These are phyloP conservation scores for Sambucus nigra DNA, from an alignment of 129 eudicot species.

Conservation along the genomic window DNA sequence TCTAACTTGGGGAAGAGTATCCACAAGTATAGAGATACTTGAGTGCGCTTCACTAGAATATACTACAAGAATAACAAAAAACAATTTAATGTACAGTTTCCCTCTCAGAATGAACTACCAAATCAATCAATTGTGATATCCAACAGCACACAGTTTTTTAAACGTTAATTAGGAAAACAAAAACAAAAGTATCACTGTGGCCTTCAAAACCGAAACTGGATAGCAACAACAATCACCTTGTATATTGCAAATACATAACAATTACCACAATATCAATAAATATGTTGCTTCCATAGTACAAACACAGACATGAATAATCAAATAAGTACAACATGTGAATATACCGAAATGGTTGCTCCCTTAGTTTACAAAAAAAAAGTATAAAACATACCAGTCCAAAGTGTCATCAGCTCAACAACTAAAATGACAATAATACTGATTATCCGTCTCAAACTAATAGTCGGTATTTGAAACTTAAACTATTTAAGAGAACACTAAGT, in stretches of 20 bases:
- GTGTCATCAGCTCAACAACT: no score
- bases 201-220: not conserved
- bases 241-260: not conserved
- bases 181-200: not conserved
- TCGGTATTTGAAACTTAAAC: no score
- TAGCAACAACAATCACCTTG: not conserved
- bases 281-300: not conserved
- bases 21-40: constrained; percentile 19
- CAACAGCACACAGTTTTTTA: not conserved
- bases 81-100: not conserved
- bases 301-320: not conserved
- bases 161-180: not conserved
- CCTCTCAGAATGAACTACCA: not conserved
- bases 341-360: not conserved
- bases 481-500: no score
- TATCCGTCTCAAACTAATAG: no score
- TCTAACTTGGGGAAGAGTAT: constrained; percentile 20
- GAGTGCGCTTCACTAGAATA: not conserved
- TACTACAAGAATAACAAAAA: not conserved
- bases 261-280: not conserved
- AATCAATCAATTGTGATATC: not conserved
- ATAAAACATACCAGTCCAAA: no score
- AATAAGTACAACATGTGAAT: not conserved
- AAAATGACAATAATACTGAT: no score
- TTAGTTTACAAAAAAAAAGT: not conserved